These are phyloP conservation scores for Cladosporium sp. DNA, from an alignment of 2,329 filamentous ascomycete species.

Conservation along the genomic window DNA sequence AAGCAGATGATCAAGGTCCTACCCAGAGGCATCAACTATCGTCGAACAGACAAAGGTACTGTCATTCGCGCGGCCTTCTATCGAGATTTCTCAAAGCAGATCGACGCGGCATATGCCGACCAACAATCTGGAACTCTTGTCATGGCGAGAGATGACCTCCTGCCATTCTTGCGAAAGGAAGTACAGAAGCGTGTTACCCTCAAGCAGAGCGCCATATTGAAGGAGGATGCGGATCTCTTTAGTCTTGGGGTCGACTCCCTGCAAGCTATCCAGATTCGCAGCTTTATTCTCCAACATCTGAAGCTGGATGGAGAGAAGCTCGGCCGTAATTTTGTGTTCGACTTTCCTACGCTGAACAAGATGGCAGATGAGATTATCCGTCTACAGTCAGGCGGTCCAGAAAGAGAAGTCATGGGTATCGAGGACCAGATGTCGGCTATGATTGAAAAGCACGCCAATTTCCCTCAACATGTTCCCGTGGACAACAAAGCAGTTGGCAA, in stretches of 20 bases:
- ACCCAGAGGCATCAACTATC: constrained; percentile 39
- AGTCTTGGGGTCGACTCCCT: constrained; percentile 55
- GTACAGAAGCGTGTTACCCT: constrained; percentile 22
- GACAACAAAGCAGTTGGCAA: constrained; percentile 21
- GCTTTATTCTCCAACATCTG: constrained; percentile 48
- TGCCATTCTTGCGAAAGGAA: constrained; percentile 11
- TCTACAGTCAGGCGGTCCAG: constrained; percentile 35
- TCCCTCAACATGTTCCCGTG: constrained; percentile 25
- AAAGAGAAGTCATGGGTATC: constrained; percentile 27
- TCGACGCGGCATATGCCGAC: constrained; percentile 42
- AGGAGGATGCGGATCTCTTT: constrained; percentile 54
- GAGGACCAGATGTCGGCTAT: constrained; percentile 42
- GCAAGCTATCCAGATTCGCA: constrained; percentile 54
- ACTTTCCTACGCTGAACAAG: constrained; percentile 48
- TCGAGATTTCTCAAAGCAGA: constrained; percentile 40
- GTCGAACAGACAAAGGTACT: constrained; percentile 52
- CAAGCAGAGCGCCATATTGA: constrained; percentile 12
- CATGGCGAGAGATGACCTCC: constrained; percentile 20
- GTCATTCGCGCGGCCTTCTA: constrained; percentile 50
- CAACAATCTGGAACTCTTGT: constrained; percentile 21
- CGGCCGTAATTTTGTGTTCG: constrained; percentile 56
- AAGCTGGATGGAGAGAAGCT: constrained; percentile 46
- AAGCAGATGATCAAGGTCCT: constrained; percentile 49
- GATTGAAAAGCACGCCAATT: constrained; percentile 39
- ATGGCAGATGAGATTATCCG: constrained; percentile 43